phyloP scores from a whole-genome alignment of 352 stramenopile species.

The Pythium oligandrum region DNA sequence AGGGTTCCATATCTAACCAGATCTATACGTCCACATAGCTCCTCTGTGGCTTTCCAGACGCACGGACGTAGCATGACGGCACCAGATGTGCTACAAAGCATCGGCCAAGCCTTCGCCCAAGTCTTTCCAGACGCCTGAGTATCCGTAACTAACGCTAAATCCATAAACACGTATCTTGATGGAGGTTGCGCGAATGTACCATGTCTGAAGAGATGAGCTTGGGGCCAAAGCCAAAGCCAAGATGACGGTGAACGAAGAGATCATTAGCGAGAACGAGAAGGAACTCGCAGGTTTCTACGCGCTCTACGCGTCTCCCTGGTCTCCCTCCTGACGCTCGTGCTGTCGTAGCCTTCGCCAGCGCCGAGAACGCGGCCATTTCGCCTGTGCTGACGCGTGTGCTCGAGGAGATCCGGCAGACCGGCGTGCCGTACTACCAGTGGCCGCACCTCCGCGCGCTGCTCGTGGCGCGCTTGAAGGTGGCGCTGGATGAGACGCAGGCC shows the following conservation, averaged over 20 bases:
- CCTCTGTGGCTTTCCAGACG: conserved; percentile 54
- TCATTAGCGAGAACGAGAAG: conserved; percentile 66
- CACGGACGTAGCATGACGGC: conserved; percentile 81
- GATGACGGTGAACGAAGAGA: conserved; percentile 29
- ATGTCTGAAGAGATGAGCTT: background rate
- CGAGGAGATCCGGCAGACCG: conserved; percentile 62
- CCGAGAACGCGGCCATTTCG: conserved; percentile 37
- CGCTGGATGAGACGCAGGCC: conserved; percentile 55
- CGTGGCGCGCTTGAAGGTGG: conserved; percentile 39
- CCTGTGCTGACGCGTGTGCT: conserved; percentile 55
- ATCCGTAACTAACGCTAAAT: background rate
- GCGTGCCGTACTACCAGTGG: conserved; percentile 70
- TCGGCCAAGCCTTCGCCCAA: conserved; percentile 52
- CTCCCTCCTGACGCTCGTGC: background rate
- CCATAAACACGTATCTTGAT: too few species aligned
- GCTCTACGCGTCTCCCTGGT: background rate
- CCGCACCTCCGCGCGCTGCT: conserved; percentile 64
- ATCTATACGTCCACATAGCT: conserved; percentile 18
- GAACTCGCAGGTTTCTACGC: conserved; percentile 44
- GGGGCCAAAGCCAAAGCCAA: background rate
- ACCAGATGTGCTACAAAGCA: conserved; percentile 67
- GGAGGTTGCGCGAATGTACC: conserved; percentile 2
- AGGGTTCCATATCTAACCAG: too few species aligned
- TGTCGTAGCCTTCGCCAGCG: conserved; percentile 42
- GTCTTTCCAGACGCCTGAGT: conserved; percentile 10